A percentile compares a stretch with the other conserved stretches of the same genome.
These are phyloP conservation scores for Mucuna pruriens DNA, from an alignment of 306 rosid species.

Conservation along the genomic window DNA sequence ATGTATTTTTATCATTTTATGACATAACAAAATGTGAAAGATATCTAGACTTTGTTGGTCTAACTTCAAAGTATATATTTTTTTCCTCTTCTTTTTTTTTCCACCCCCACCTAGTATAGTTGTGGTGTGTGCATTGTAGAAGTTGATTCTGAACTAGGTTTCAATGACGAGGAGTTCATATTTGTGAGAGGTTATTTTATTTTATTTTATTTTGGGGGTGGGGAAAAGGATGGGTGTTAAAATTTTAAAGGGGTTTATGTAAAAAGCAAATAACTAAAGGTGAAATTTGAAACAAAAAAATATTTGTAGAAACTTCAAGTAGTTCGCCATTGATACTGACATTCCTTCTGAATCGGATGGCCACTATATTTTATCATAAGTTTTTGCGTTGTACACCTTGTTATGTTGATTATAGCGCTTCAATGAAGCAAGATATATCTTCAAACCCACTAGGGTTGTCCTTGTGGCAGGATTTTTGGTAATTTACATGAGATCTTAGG, in stretches of 20 bases:
- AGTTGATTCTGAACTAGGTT: constrained; percentile 12
- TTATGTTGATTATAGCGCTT: not conserved
- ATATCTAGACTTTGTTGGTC: constrained; percentile 9
- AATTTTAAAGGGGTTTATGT: not conserved
- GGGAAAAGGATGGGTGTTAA: not conserved
- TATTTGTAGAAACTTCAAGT: not conserved
- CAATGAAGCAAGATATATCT: not conserved
- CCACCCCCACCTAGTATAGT: not conserved
- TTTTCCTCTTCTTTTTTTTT: not conserved
- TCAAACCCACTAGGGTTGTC: not conserved
- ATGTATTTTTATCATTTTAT: not conserved
- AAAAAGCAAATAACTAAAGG: not conserved
- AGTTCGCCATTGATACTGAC: not conserved
- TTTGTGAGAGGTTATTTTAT: not conserved
- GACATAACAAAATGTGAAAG: constrained; percentile 7
- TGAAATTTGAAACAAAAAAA: not conserved
- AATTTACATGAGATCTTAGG: not conserved
- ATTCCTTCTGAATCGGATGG: not conserved
- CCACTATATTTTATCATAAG: not conserved
- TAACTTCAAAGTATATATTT: not conserved
- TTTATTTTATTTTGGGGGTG: not conserved
- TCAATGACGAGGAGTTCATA: not conserved
- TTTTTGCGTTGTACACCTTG: not conserved
- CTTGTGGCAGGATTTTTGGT: not conserved
- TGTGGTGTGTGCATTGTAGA: not conserved